Conservation (phyloP, 1,284 basidiomycete genomes). For the Wallemia mellicola region DNA sequence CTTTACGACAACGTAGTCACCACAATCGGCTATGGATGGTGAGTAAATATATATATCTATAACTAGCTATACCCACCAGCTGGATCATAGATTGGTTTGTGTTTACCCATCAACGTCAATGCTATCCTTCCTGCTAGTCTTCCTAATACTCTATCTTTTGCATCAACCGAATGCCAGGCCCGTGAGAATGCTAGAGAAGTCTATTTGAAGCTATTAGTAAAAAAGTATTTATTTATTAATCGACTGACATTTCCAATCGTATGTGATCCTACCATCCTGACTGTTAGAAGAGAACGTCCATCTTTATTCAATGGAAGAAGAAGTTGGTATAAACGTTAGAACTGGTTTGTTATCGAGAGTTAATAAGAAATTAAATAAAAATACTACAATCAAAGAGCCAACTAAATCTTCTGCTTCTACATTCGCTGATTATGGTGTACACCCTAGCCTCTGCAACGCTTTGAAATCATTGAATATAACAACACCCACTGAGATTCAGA, state of each 20-base stretch:
- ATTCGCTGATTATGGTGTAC: neutral
- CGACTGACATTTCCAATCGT: neutral
- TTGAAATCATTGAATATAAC: neutral
- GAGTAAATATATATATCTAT: neutral
- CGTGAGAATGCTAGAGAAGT: slow-evolving; percentile 74
- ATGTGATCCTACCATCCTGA: neutral
- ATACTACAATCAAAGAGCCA: no score
- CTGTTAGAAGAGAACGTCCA: no score
- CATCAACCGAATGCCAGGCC: slow-evolving; percentile 87
- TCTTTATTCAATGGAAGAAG: no score
- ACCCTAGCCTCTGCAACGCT: neutral
- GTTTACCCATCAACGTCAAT: slow-evolving; percentile 88
- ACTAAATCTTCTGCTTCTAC: no score
- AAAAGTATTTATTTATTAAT: no score
- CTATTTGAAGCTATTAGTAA: no score
- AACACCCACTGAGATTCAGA: neutral
- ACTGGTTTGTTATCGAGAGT: no score
- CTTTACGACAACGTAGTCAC: slow-evolving; percentile 92
- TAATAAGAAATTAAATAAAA: no score
- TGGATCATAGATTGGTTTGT: slow-evolving; percentile 91
- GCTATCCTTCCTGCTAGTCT: slow-evolving; percentile 83
- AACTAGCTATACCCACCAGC: slow-evolving; percentile 26
- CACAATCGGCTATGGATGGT: slow-evolving; percentile 43
- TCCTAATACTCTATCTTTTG: slow-evolving; percentile 61
- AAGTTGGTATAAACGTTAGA: no score